Conservation (phyloP, 441 rosid genomes). For the Viola pubescens region DNA sequence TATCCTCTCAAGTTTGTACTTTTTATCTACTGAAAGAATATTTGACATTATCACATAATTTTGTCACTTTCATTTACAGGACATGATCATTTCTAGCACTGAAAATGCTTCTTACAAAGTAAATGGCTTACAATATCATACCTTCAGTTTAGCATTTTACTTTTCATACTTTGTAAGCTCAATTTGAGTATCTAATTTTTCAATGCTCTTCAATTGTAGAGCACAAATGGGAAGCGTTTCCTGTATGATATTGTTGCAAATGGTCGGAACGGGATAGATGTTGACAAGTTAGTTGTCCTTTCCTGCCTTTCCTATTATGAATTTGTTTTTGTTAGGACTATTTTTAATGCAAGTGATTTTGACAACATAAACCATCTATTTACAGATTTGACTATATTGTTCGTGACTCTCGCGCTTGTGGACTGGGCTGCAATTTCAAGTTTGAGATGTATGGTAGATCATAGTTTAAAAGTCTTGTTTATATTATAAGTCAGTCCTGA, state of each 20-base stretch:
- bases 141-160: constrained; percentile 1
- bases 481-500: too few species aligned
- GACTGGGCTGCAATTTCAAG: constrained; percentile 50
- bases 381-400: constrained; percentile 63
- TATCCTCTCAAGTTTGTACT: constrained; percentile 7
- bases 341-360: constrained; percentile 7
- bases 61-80: constrained; percentile 32
- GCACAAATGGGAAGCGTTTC: constrained; percentile 2
- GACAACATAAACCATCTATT: constrained; percentile 5
- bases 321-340: not conserved
- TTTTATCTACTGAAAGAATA: constrained; percentile 1
- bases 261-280: constrained; percentile 61
- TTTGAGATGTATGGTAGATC: constrained; percentile 40
- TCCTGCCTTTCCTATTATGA: not conserved
- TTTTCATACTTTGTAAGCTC: not conserved
- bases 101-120: constrained; percentile 35
- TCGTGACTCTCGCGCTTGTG: constrained; percentile 67
- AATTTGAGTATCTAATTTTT: not conserved
- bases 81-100: constrained; percentile 50
- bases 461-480: not conserved
- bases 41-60: not conserved
- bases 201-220: not conserved
- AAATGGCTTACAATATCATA: constrained; percentile 23
- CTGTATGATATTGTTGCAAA: constrained; percentile 59
- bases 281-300: constrained; percentile 47